Evolutionary conservation across 192 early-diverging fungal species (phyloP), one percentile per base, ranked within the genome.

Genomic region (Linnemannia exigua): DNA sequence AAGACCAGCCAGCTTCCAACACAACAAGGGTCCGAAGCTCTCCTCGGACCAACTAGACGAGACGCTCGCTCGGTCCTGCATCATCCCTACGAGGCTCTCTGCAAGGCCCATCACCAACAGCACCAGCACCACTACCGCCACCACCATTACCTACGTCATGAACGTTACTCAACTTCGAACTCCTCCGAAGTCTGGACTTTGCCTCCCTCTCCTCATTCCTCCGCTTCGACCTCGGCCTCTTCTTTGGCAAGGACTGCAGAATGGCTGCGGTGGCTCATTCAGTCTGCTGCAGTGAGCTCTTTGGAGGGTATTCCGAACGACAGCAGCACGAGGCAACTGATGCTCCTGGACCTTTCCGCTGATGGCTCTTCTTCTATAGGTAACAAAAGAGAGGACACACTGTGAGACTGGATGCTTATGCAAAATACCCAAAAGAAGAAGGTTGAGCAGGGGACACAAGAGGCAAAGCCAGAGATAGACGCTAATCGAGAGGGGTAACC

Each of bases 201-300:
- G 58, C 58, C 58, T 14, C 28, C 58, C 1, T 63, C 58, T 63
- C 36, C 17, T 31, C 33, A 28, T 28, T 51, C n/a, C 31, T 35
- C 58, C 28, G 28, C 33, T 33, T 41, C 48, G 8, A 38, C 35
- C 48, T 68, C 76, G 35, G 36, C 33, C 14, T 70, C 35, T 41
- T 44, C 76, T 3, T 20, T 35, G 33, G 50, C 35, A 28, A 41
- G n/a, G 22, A 38, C 52, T 61, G 31, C 54, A 38, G 50, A 70
- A 35, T 41, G 50, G 69, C 51, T 70, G 37, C 77, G 58, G n/a
- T 44, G 35, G 77, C 69, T 79, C 33, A 50, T 79, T 36, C 77
- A 71, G 28, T 58, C 77, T 17, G 68, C 69, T 61, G 47, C 77
- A 9, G 67, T 58, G n/a, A 67, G 35, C 41, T 35, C 76, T 7